Conservation (phyloP, 768 basidiomycete species). For the Russula griseocarnosa region DNA sequence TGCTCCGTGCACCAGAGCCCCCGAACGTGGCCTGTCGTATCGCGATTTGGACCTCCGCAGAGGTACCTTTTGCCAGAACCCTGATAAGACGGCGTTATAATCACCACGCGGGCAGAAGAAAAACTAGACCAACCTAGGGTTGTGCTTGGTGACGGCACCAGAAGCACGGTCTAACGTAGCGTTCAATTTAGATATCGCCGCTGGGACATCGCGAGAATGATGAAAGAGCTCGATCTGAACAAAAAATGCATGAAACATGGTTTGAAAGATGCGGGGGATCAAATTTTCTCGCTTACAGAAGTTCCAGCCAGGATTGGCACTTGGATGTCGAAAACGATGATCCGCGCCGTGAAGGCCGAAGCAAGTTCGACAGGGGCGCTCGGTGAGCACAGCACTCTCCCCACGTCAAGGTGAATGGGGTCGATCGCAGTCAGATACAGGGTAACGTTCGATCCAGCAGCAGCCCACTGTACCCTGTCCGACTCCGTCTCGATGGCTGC, state of each 20-base stretch:
- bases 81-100: constrained; percentile 32
- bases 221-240: constrained; percentile 83
- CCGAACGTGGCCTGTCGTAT: constrained; percentile 56
- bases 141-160: constrained; percentile 67
- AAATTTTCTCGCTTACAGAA: constrained; percentile 49
- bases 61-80: constrained; percentile 76
- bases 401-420: constrained; percentile 78
- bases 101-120: constrained; percentile 3
- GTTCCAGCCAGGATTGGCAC: constrained; percentile 85
- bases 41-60: constrained; percentile 82
- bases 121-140: constrained; percentile 65
- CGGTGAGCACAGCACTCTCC: constrained; percentile 81
- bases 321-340: constrained; percentile 91
- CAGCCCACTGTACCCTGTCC: constrained; percentile 75
- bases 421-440: constrained; percentile 82
- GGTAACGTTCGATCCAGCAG: constrained; percentile 86
- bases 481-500: constrained; percentile 85
- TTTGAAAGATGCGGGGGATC: background rate
- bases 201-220: constrained; percentile 90
- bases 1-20: constrained; percentile 42
- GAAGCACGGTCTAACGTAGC: constrained; percentile 73
- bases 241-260: background rate
- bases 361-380: constrained; percentile 70
- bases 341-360: constrained; percentile 73
- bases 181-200: constrained; percentile 77